A percentile compares a stretch with the other conserved stretches of the same genome.
phyloP scores from a whole-genome alignment of 139 green algal genomes.

The Coelastrella sp. region DNA sequence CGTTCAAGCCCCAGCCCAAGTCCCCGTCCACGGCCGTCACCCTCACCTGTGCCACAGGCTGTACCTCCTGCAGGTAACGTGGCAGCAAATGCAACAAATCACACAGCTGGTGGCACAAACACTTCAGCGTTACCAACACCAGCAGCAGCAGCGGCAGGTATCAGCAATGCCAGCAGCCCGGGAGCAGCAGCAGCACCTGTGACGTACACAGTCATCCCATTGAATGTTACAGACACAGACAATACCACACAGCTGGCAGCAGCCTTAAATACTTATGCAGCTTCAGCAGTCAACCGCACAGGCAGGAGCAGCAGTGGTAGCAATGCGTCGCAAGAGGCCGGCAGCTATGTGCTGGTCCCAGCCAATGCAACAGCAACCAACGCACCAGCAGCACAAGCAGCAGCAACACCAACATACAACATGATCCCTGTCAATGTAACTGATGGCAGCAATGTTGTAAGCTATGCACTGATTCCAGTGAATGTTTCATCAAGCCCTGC shows the following conservation, averaged over 20 bases:
- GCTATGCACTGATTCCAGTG: too few relatives aligned
- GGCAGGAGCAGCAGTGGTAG: not conserved
- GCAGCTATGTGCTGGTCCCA: too few relatives aligned
- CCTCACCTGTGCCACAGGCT: too few relatives aligned
- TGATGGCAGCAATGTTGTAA: not conserved
- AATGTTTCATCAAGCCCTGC: too few relatives aligned
- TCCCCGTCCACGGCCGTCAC: too few relatives aligned
- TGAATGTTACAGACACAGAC: not conserved
- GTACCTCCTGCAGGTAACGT: too few relatives aligned
- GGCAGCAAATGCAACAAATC: not conserved
- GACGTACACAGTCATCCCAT: too few relatives aligned
- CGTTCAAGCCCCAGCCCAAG: too few relatives aligned
- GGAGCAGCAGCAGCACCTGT: not conserved
- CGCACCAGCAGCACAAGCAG: not conserved
- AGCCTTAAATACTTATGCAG: too few relatives aligned
- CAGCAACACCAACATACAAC: not conserved
- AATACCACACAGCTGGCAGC: not conserved
- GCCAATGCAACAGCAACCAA: not conserved
- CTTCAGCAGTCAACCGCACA: too few relatives aligned
- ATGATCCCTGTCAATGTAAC: too few relatives aligned
- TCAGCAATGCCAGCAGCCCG: not conserved
- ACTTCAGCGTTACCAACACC: not conserved
- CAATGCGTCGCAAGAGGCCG: not conserved
- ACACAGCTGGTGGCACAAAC: not conserved
- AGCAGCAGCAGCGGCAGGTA: not conserved